Conservation (phyloP, 257 asterid genomes). For the Apocynum venetum region DNA sequence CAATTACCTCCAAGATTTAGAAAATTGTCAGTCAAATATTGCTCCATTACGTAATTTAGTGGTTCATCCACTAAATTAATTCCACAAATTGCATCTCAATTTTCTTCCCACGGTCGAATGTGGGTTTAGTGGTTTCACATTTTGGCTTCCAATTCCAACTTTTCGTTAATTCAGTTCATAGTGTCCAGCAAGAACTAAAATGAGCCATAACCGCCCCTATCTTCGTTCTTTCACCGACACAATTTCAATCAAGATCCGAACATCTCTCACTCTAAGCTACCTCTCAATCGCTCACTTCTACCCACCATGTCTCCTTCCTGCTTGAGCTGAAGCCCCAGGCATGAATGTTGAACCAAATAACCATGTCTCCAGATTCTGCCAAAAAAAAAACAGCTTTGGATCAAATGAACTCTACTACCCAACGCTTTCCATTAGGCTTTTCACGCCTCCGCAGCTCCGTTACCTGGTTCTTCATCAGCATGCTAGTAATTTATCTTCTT, state of each 20-base stretch:
- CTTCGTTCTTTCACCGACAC: constrained; percentile 15
- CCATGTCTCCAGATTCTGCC: constrained; percentile 5
- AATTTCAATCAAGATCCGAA: constrained; percentile 36
- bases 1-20: background rate
- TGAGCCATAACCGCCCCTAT: constrained; percentile 18
- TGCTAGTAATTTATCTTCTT: constrained; percentile 38
- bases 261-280: constrained; percentile 29
- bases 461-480: constrained; percentile 37
- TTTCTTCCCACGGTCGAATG: background rate
- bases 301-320: constrained; percentile 8
- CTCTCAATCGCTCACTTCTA: constrained; percentile 23
- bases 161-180: background rate
- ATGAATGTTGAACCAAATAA: background rate
- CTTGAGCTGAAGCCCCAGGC: background rate
- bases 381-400: background rate
- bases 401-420: constrained; percentile 33
- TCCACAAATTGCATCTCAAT: background rate
- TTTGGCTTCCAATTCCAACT: background rate
- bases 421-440: constrained; percentile 34
- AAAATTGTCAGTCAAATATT: background rate
- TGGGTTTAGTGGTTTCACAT: background rate
- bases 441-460: constrained; percentile 38
- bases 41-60: background rate
- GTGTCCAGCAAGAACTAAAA: background rate
- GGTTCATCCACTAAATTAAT: background rate